Evolutionary conservation across 1,284 basidiomycete species (phyloP), one percentile per base, ranked within the genome.

Genomic region (Ustilago tritici): DNA sequence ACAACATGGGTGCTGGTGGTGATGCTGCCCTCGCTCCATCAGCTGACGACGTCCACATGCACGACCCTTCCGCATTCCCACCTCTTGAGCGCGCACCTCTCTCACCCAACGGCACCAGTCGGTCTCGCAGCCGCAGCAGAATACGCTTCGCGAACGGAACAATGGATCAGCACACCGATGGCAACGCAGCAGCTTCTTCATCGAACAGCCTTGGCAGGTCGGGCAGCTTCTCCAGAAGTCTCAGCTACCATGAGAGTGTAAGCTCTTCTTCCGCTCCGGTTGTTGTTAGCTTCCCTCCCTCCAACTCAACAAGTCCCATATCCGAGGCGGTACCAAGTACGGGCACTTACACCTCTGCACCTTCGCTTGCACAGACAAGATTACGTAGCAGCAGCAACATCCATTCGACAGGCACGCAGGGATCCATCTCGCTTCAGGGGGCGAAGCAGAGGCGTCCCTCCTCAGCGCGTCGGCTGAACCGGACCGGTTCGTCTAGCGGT

Each of bases 1-100:
- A 70, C 60, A 80, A 80, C 61, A 78, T 80, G 75, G 78, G 76
- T 9, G 72, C 76, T 4, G 78, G 78, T 11, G 78, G 78, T 15
- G 76, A 80, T 53, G 76, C 68, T 12, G 34, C 57, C 14, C 46
- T 50, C 5, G 35, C 65, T 14, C 61, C 52, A 7, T 52, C 67
- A 28, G 53, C 54, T 32, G 59, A 71, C 8, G 65, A 72, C 9
- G 54, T 73, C 12, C 65, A 61, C 55, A 67, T 76, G 73, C 64
- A 67, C 40, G 68, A 68, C 23, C 56, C 67, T 31, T 64, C 63
- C 14, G 73, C 74, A 35, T 78, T 79, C 55, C 79, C 76, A 4
- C 76, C 79, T 7, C 63, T 79, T 11, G 58, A 70, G 12, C 66
- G 61, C 7, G 61, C 79, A 8, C 69, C 57, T 9, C 49, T 70